These are phyloP conservation scores for Candida schatavii DNA, from an alignment of 805 yeast genomes.

Conservation along the genomic window DNA sequence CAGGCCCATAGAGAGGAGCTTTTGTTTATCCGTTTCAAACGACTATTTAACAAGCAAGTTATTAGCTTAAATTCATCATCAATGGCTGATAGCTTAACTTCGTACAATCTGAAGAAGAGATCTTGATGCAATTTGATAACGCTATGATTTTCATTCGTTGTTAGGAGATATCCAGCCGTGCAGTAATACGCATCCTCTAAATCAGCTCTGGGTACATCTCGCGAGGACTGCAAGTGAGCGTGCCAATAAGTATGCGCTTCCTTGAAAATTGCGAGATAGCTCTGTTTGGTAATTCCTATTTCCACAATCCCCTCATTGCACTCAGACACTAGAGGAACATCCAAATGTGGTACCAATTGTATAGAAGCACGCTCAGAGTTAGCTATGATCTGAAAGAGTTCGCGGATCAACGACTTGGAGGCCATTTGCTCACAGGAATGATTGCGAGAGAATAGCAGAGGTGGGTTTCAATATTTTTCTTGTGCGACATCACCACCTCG, in stretches of 20 bases:
- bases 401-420: neutral
- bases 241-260: slow-evolving; percentile 32
- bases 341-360: slow-evolving; percentile 6
- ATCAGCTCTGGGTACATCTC: neutral
- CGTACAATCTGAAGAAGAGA: slow-evolving; percentile 12
- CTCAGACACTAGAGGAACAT: neutral
- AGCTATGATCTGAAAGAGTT: neutral
- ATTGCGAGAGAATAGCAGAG: no score
- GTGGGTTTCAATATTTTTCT: no score
- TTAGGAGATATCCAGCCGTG: slow-evolving; percentile 32
- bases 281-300: slow-evolving; percentile 30
- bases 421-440: no score
- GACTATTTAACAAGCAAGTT: slow-evolving; percentile 27
- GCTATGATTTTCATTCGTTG: slow-evolving; percentile 39
- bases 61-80: slow-evolving; percentile 28
- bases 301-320: slow-evolving; percentile 17
- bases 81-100: neutral
- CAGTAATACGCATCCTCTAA: slow-evolving; percentile 22
- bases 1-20: slow-evolving; percentile 38
- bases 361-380: slow-evolving; percentile 4
- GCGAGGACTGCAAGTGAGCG: neutral
- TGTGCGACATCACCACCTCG: no score
- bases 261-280: slow-evolving; percentile 29
- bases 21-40: slow-evolving; percentile 34
- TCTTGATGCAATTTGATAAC: slow-evolving; percentile 27